These are phyloP conservation scores for Lentinula boryana DNA, from an alignment of 768 basidiomycete species.

Conservation along the genomic window DNA sequence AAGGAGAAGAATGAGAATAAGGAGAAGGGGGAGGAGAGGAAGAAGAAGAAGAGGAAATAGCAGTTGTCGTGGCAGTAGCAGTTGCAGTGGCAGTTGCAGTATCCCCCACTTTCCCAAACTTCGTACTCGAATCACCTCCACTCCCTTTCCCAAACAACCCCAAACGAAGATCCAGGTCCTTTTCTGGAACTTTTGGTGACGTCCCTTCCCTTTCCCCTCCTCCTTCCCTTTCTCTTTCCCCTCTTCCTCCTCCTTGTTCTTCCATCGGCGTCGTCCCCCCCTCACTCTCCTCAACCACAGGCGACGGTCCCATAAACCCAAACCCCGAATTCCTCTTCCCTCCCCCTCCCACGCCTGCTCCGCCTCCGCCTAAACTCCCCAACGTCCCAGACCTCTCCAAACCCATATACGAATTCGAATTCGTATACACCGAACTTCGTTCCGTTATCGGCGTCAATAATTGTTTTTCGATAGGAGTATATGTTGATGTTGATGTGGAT, in stretches of 20 bases:
- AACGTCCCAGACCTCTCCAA: background rate
- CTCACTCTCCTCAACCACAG: constrained; percentile 11
- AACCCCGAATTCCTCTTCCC: background rate
- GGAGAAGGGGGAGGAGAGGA: background rate
- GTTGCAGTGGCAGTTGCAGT: background rate
- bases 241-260: background rate
- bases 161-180: background rate
- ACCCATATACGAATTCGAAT: background rate
- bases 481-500: too few relatives aligned
- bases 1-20: background rate
- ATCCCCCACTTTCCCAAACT: too few relatives aligned
- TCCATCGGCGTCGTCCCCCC: background rate
- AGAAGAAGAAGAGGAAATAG: background rate
- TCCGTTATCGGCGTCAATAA: constrained; percentile 68
- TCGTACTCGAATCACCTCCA: too few relatives aligned
- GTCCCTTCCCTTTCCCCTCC: background rate
- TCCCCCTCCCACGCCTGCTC: too few relatives aligned
- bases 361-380: background rate
- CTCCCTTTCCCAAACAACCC: background rate
- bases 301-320: constrained; percentile 4
- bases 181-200: background rate
- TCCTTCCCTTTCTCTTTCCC: background rate
- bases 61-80: background rate
- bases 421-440: constrained; percentile 25
- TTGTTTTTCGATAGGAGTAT: constrained; percentile 14